A percentile compares a stretch with the other conserved stretches of the same genome.
These are phyloP conservation scores for Dittrichia graveolens DNA, from an alignment of 129 eudicot genomes.

Conservation along the genomic window DNA sequence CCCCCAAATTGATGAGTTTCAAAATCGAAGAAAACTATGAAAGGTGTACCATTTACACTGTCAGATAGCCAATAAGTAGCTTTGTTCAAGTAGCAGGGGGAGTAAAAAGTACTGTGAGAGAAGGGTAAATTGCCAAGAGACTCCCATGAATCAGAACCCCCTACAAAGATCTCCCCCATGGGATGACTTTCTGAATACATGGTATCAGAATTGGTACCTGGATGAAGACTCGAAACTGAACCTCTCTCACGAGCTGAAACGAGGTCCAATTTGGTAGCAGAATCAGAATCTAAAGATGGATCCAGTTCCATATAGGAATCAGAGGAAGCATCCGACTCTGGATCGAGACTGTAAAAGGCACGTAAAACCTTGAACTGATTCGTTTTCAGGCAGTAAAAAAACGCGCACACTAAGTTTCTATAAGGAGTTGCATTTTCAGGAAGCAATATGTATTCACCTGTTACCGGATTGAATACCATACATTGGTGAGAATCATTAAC, in stretches of 20 bases:
- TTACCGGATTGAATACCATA: constrained; percentile 30
- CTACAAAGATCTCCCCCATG: constrained; percentile 23
- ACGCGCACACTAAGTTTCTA: constrained; percentile 15
- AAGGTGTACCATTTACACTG: neutral
- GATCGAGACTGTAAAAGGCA: constrained; percentile 12
- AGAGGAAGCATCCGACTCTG: neutral
- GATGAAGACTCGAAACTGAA: neutral
- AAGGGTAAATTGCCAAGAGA: constrained; percentile 1
- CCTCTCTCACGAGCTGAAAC: neutral
- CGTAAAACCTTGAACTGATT: constrained; percentile 25
- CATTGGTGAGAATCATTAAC: constrained; percentile 7
- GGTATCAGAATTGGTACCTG: neutral
- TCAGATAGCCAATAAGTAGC: constrained; percentile 31
- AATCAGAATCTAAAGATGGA: neutral
- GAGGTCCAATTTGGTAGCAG: neutral
- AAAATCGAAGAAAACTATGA: constrained; percentile 31
- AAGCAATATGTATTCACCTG: constrained; percentile 32
- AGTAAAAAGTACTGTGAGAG: constrained; percentile 12
- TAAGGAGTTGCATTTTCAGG: constrained; percentile 3
- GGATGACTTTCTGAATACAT: constrained; percentile 13
- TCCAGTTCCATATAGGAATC: neutral
- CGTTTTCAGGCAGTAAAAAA: constrained; percentile 8
- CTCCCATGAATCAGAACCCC: constrained; percentile 32
- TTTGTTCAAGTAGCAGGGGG: constrained; percentile 24
- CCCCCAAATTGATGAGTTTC: constrained; percentile 23